Percentiles rank a stretch among this genome's conserved stretches.
Evolutionary conservation across 192 early-diverging fungal species (phyloP).

Genomic region (Powellomyces hirtus): DNA sequence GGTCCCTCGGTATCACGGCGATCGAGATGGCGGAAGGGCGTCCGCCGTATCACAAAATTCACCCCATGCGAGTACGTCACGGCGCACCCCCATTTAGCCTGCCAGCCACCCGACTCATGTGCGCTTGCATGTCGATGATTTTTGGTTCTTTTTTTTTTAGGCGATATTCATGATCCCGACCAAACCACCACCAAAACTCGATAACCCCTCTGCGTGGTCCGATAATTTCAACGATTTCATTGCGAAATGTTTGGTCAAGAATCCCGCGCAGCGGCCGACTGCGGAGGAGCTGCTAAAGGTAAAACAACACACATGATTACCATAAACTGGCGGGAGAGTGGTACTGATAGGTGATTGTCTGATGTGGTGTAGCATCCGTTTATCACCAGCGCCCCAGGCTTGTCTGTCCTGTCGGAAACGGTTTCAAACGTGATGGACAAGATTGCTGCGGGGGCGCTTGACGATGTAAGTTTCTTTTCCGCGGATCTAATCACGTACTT

Average conservation of each 20-base stretch:
- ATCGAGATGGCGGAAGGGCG: conserved; percentile 67
- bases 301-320: too few species aligned
- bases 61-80: conserved; percentile 51
- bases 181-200: conserved; percentile 58
- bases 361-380: conserved; percentile 55
- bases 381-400: conserved; percentile 28
- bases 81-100: too few species aligned
- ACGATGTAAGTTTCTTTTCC: conserved; percentile 4
- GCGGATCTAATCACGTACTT: too few species aligned
- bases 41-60: conserved; percentile 59
- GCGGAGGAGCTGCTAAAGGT: conserved; percentile 45
- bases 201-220: conserved; percentile 44
- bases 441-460: conserved; percentile 34
- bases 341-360: too few species aligned
- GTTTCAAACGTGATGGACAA: conserved; percentile 23
- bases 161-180: conserved; percentile 66
- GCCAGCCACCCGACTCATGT: too few species aligned
- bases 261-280: conserved; percentile 47
- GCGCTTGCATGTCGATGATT: too few species aligned
- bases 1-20: conserved; percentile 61
- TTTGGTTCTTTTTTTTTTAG: conserved; percentile 14
- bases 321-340: too few species aligned
- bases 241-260: conserved; percentile 54
- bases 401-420: conserved; percentile 16
- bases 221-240: conserved; percentile 51